A percentile compares a stretch with the other conserved stretches of the same genome.
These are phyloP conservation scores for Mediolabrus comicus DNA, from an alignment of 108 stramenopile species.

Conservation along the genomic window DNA sequence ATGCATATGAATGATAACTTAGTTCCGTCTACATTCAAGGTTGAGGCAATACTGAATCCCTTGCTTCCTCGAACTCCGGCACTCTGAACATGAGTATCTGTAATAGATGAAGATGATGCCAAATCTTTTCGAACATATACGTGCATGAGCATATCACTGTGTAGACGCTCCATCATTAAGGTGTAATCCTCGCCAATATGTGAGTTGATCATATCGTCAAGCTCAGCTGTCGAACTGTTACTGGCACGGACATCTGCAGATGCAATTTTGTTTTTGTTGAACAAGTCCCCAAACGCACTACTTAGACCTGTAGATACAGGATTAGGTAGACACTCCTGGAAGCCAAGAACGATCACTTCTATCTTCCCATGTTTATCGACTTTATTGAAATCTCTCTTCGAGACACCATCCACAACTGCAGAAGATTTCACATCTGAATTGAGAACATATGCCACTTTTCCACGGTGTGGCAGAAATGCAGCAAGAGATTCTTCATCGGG, in stretches of 20 bases:
- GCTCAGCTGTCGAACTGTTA: constrained; percentile 9
- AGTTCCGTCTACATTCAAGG: constrained; percentile 32
- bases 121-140: constrained; percentile 47
- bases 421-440: neutral
- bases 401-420: neutral
- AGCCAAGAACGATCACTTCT: constrained; percentile 62
- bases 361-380: constrained; percentile 29
- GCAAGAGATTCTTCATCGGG: constrained; percentile 42
- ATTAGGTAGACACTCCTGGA: constrained; percentile 46
- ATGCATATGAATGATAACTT: constrained; percentile 53
- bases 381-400: neutral
- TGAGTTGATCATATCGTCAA: constrained; percentile 14
- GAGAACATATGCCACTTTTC: constrained; percentile 15
- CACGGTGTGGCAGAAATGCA: constrained; percentile 57
- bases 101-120: constrained; percentile 9
- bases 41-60: constrained; percentile 68
- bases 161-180: constrained; percentile 34
- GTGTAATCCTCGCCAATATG: constrained; percentile 3
- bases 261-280: neutral
- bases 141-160: constrained; percentile 68
- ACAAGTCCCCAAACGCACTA: neutral
- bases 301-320: neutral
- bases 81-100: constrained; percentile 45
- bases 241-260: neutral
- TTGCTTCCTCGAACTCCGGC: constrained; percentile 54